Percentiles rank a stretch among this genome's conserved stretches.
Conservation (phyloP, 768 basidiomycete species). For the Boletus coccyginus region DNA sequence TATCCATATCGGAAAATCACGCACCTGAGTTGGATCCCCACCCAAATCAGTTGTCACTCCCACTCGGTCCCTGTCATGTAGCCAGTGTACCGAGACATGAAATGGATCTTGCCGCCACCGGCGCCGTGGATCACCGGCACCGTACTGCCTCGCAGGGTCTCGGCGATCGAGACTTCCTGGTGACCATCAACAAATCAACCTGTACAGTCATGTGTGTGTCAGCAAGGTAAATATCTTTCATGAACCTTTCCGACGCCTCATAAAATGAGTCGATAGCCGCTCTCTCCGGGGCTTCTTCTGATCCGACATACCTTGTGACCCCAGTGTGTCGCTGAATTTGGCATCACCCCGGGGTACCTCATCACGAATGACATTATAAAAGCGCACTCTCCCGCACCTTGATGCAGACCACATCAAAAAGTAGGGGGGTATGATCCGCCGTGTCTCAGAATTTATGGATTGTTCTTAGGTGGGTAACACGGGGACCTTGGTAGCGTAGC, state of each 20-base stretch:
- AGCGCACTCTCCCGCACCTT: slow-evolving; percentile 35
- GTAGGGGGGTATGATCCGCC: slow-evolving; percentile 26
- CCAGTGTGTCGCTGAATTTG: slow-evolving; percentile 25
- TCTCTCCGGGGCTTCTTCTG: slow-evolving; percentile 6
- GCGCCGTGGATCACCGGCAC: too few species aligned
- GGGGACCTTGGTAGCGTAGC: not conserved
- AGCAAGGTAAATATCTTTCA: slow-evolving; percentile 15
- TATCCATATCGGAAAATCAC: too few species aligned
- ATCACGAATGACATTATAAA: not conserved
- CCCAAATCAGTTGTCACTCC: too few species aligned
- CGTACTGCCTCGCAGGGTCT: too few species aligned
- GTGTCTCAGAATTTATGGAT: slow-evolving; percentile 8
- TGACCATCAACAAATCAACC: too few species aligned
- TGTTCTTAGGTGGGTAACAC: slow-evolving; percentile 12
- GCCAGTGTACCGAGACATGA: too few species aligned
- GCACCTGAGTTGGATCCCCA: too few species aligned
- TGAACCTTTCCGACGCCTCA: slow-evolving; percentile 31
- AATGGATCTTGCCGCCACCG: too few species aligned
- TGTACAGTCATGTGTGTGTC: not conserved
- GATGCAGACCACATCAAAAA: slow-evolving; percentile 32
- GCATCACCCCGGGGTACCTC: too few species aligned
- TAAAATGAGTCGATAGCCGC: slow-evolving; percentile 14
- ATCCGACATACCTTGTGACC: slow-evolving; percentile 28
- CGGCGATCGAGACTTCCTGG: slow-evolving; percentile 30
- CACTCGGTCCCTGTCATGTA: too few species aligned